These are phyloP conservation scores for Penicillium crystallinum DNA, from an alignment of 495 filamentous ascomycete genomes.

Conservation along the genomic window DNA sequence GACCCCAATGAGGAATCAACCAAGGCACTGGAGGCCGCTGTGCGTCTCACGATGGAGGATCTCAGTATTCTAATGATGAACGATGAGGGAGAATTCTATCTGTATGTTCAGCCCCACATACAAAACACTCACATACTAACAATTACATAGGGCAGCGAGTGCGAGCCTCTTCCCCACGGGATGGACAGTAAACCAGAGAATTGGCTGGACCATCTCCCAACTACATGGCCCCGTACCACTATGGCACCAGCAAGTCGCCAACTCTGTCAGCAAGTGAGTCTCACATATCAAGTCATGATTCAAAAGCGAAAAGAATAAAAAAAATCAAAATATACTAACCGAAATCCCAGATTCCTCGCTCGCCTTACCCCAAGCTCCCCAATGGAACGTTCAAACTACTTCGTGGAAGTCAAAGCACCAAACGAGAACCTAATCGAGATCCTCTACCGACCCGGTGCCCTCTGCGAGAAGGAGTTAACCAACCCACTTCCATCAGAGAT, in stretches of 20 bases:
- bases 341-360: slow-evolving; percentile 38
- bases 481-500: slow-evolving; percentile 37
- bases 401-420: slow-evolving; percentile 44
- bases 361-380: slow-evolving; percentile 40
- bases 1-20: slow-evolving; percentile 20
- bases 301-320: not conserved
- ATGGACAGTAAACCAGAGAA: slow-evolving; percentile 51
- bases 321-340: slow-evolving; percentile 1
- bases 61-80: slow-evolving; percentile 51
- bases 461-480: slow-evolving; percentile 29
- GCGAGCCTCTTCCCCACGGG: slow-evolving; percentile 55
- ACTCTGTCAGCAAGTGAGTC: slow-evolving; percentile 49
- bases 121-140: not conserved
- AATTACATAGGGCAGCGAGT: slow-evolving; percentile 41
- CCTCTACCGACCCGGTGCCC: slow-evolving; percentile 31
- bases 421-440: slow-evolving; percentile 40
- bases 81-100: slow-evolving; percentile 42
- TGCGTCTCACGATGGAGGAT: slow-evolving; percentile 53
- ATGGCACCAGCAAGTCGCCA: slow-evolving; percentile 50
- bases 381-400: slow-evolving; percentile 53
- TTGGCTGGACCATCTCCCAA: slow-evolving; percentile 49
- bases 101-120: slow-evolving; percentile 31
- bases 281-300: not conserved
- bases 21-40: slow-evolving; percentile 53
- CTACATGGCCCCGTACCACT: slow-evolving; percentile 48